A percentile compares a stretch with the other conserved stretches of the same genome.
Evolutionary conservation across 345 rosid genomes (phyloP).

Genomic region (Odontarrhena argentea): DNA sequence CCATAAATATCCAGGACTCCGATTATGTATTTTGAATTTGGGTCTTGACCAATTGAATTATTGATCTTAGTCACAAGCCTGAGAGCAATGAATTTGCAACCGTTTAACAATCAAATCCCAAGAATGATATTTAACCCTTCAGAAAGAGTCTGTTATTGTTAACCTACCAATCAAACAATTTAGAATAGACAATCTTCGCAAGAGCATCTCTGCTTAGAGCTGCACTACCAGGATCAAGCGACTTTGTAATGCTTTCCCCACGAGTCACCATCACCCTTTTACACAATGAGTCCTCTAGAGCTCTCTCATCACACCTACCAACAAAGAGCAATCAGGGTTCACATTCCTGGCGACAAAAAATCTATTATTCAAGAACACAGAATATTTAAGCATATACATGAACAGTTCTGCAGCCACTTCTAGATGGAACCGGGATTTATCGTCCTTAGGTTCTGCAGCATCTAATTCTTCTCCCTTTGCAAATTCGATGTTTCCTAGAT

Average conservation of each 20-base stretch:
- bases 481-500: constrained; percentile 89
- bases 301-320: constrained; percentile 86
- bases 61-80: constrained; percentile 97
- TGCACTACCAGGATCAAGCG: constrained; percentile 86
- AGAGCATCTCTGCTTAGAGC: constrained; percentile 88
- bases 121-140: background rate
- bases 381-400: constrained; percentile 61
- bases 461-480: constrained; percentile 83
- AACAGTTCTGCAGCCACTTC: constrained; percentile 83
- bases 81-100: constrained; percentile 27
- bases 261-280: constrained; percentile 96
- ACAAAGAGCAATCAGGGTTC: constrained; percentile 29
- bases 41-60: constrained; percentile 88
- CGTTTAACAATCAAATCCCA: constrained; percentile 21
- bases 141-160: background rate
- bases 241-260: constrained; percentile 93
- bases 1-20: constrained; percentile 99
- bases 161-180: constrained; percentile 91
- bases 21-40: constrained; percentile 70
- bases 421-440: constrained; percentile 73
- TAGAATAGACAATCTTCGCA: constrained; percentile 94
- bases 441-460: constrained; percentile 90
- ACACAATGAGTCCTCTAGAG: constrained; percentile 85
- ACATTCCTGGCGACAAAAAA: constrained; percentile 6
- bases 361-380: constrained; percentile 5